Percentiles rank a stretch among this genome's conserved stretches.
Evolutionary conservation across 176 grass and related monocot genomes (phyloP).

Genomic region (Pharus latifolius): DNA sequence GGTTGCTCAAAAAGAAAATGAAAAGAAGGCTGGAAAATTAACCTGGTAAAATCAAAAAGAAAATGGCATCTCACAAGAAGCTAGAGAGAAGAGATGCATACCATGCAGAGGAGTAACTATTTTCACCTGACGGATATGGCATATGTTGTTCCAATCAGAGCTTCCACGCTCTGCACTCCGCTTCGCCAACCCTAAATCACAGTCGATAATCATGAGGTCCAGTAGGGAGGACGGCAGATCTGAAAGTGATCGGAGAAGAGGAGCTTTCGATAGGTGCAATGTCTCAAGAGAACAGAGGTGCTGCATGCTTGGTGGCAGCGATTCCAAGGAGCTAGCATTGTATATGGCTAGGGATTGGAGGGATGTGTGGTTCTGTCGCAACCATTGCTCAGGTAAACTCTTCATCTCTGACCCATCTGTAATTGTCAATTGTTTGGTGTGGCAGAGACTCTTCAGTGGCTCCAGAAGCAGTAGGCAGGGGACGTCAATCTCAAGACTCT

Average conservation of each 20-base stretch:
- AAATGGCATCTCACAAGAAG: too few species aligned
- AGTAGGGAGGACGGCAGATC: too few species aligned
- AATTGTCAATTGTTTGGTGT: neutral
- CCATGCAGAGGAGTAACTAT: too few species aligned
- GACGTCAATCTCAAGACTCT: neutral
- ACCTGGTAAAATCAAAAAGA: too few species aligned
- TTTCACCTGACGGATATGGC: too few species aligned
- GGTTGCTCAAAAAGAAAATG: too few species aligned
- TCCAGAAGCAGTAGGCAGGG: slow-evolving; percentile 8
- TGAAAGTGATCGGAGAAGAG: neutral
- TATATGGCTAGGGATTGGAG: neutral
- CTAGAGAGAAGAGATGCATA: too few species aligned
- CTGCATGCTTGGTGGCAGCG: neutral
- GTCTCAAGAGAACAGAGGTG: neutral
- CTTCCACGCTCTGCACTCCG: too few species aligned
- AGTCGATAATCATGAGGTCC: too few species aligned
- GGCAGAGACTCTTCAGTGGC: slow-evolving; percentile 10
- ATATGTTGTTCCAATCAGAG: too few species aligned
- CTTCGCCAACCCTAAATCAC: too few species aligned
- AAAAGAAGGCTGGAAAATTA: too few species aligned
- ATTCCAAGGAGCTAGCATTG: neutral
- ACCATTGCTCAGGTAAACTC: neutral
- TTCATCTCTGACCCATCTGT: neutral
- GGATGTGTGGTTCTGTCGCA: slow-evolving; percentile 2
- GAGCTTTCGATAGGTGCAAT: neutral